Percentiles rank a stretch among this genome's conserved stretches.
Evolutionary conservation across 2,329 filamentous ascomycete genomes (phyloP).

Genomic region (Boeremia lycopersici): DNA sequence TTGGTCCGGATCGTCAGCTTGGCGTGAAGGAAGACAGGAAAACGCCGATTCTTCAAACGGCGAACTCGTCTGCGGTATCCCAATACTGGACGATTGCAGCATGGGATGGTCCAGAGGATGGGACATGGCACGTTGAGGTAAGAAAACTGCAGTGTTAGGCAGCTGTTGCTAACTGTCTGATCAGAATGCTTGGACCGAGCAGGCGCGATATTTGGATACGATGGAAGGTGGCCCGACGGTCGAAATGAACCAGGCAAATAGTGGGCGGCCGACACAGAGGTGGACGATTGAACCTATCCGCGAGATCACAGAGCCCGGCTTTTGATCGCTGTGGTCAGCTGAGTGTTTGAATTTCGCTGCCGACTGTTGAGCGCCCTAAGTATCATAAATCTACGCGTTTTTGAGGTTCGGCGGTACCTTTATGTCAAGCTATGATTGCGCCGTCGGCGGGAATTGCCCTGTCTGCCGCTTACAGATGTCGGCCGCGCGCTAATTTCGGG

Average conservation of each 20-base stretch:
- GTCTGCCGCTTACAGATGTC: neutral
- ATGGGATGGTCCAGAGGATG: conserved; percentile 24
- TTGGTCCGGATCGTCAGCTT: conserved; percentile 25
- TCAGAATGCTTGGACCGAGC: conserved; percentile 23
- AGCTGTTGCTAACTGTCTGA: neutral
- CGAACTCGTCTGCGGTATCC: conserved; percentile 10
- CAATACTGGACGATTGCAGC: conserved; percentile 28
- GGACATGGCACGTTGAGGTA: conserved; percentile 24
- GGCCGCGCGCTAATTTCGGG: conserved; percentile 7
- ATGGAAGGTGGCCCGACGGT: conserved; percentile 21
- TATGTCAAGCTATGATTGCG: neutral
- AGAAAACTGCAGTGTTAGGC: neutral
- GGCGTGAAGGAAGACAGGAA: conserved; percentile 27
- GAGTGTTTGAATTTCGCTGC: neutral
- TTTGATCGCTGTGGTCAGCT: conserved; percentile 11
- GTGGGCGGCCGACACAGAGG: conserved; percentile 25
- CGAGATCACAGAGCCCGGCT: conserved; percentile 24
- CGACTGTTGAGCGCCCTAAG: conserved; percentile 7
- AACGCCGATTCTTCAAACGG: conserved; percentile 18
- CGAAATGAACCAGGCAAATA: conserved; percentile 21
- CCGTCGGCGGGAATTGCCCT: conserved; percentile 4
- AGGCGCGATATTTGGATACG: conserved; percentile 25
- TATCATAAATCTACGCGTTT: neutral
- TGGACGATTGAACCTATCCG: conserved; percentile 29
- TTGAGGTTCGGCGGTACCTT: neutral